Base-by-base conservation (phyloP, 495 filamentous ascomycete genomes). In the Apiosordaria backusii region DNA sequence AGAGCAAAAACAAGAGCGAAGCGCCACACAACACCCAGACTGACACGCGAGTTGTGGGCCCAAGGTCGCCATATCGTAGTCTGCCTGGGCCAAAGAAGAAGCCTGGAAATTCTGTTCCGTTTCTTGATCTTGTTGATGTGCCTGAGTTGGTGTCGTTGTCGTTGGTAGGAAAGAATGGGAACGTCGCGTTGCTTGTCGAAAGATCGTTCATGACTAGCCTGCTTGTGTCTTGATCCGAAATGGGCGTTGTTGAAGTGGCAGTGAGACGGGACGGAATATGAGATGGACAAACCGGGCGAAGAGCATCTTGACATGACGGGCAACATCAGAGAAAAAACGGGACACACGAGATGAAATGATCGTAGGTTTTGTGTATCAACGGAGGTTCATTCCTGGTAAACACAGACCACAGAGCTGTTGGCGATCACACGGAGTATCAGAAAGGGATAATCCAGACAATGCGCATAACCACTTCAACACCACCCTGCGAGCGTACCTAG, bases 1-100 rank as follows among this genome's bases (percentile, higher is more conserved):
- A 22, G 10, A 66, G 50, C 16, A 79, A 57, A 55, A 79, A 76
- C 0, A 63, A 21, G 16, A 70, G 53, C 15, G 75, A 71, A 2
- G 70, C 57, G 4, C 65, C 67, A 4, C 66, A 65, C 25, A 78
- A 63, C 1, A 75, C 35, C 77, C 77, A 79, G 5, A 75, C 62
- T 9, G 70, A 65, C 6, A 70, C 57, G 19, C 70, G 50, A 18
- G 64, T 61, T 16, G 59, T 61, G 3, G 24, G 29, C 19, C 59
- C 59, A 16, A 61, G 59, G 27, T 61, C 59, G 18, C 45, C 59
- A 61, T 40, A 40, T 45, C 26, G 59, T 15, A 27, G n/a, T 61
- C 18, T 16, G 5, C 35, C 35, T 2, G 35, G 35, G 27, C 21
- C 29, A n/a, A 25, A 21, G 59, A 61, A 61, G 59, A 61, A 61